Base-by-base conservation (phyloP, 345 rosid genomes). In the Salix caprea region DNA sequence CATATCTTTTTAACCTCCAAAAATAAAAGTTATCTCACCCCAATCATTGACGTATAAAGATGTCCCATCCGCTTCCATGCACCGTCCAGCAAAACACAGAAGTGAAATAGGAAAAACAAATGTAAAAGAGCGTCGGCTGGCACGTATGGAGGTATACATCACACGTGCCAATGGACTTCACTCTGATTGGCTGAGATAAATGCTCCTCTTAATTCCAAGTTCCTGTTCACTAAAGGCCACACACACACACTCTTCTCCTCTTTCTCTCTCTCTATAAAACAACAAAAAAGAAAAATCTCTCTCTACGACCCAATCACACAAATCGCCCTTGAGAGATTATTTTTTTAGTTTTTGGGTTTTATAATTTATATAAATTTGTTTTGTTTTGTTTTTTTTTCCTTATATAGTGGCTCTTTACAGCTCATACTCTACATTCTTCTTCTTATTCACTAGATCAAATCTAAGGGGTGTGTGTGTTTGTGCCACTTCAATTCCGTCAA, bases 91-190 rank as follows among this genome's bases (percentile, higher is more conserved):
- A 36, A 36, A 36, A 36, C 37, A 36, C 37, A 36, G 37, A 36
- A 36, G 37, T 36, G 37, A 36, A 36, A 36, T 36, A 36, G 37
- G 7, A 36, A 36, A 36, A 36, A 36, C 37, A 36, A 54, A 52
- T 19, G 60, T 16, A 16, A 13, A 26, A 23, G 4, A 81, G 76
- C 89, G 92, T 89, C 95, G 92, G 95, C 87, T 80, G 83, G 88
- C 92, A 92, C 93, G 93, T 87, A 82, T 70, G 77, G 39, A 66
- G 32, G 82, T 84, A 84, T 19, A 32, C 50, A 5, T 79, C 75
- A 74, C 86, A 78, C 88, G 88, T 84, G 89, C 65, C 66, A 76
- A 72, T 13, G 26, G 30, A 14, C 77, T 72, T 28, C 54, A 0
- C 30, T 67, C 75, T 76, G 73, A 82, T 80, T 80, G 88, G 89